A percentile compares a stretch with the other conserved stretches of the same genome.
Evolutionary conservation across 331 rosid species (phyloP).

Genomic region (Malus hybrid): DNA sequence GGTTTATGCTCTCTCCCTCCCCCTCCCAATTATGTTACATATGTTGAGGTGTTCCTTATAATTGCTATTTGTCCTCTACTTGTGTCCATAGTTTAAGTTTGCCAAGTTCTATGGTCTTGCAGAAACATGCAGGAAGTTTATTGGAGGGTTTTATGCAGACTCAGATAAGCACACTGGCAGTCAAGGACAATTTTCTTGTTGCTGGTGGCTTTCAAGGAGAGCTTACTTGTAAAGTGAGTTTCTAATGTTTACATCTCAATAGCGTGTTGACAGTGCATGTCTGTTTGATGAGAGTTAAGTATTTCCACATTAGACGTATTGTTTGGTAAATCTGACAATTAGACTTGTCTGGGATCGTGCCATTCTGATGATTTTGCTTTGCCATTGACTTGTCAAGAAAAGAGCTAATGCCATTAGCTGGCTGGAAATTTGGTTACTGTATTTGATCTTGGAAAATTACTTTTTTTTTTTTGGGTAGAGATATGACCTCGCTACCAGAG

Average conservation of each 20-base stretch:
- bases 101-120: conserved; percentile 13
- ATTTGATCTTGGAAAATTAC: too few relatives aligned
- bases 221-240: conserved; percentile 85
- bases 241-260: neutral
- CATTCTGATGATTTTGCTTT: neutral
- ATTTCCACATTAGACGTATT: neutral
- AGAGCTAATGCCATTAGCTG: neutral
- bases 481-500: too few relatives aligned
- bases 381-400: neutral
- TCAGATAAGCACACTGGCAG: conserved; percentile 89
- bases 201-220: conserved; percentile 99
- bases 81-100: neutral
- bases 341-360: neutral
- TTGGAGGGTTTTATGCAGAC: conserved; percentile 93
- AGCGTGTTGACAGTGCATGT: neutral
- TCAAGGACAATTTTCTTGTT: conserved; percentile 76
- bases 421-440: neutral
- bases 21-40: neutral
- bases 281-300: neutral
- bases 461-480: too few relatives aligned
- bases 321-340: neutral
- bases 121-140: conserved; percentile 72
- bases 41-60: neutral
- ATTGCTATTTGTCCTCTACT: neutral
- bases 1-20: neutral